Percentiles rank a stretch among this genome's conserved stretches.
Evolutionary conservation across 2,329 filamentous ascomycete genomes (phyloP).

Genomic region (Epichloe gansuensis): DNA sequence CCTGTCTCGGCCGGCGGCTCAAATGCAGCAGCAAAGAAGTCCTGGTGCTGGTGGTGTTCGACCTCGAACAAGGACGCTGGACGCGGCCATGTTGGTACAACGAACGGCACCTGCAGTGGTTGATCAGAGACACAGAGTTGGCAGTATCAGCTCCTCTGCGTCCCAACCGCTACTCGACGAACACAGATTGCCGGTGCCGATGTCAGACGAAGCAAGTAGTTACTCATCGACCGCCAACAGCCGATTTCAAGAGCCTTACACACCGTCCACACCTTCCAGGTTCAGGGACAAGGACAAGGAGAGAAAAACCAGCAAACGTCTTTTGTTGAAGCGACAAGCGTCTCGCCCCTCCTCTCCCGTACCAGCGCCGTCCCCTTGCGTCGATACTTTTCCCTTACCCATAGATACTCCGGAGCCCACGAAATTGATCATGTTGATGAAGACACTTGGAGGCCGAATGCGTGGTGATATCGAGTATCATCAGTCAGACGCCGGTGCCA

Average conservation of each 20-base stretch:
- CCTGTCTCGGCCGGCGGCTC: slow-evolving; percentile 1
- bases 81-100: slow-evolving; percentile 38
- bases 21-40: slow-evolving; percentile 18
- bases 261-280: slow-evolving; percentile 9
- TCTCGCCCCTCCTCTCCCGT: slow-evolving; percentile 47
- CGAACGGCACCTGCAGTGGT: slow-evolving; percentile 22
- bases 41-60: slow-evolving; percentile 26
- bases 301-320: slow-evolving; percentile 37
- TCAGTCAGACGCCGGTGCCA: slow-evolving; percentile 41
- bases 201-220: slow-evolving; percentile 26
- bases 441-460: slow-evolving; percentile 65
- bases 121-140: slow-evolving; percentile 50
- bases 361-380: slow-evolving; percentile 38
- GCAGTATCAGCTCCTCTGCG: slow-evolving; percentile 54
- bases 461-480: slow-evolving; percentile 65
- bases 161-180: slow-evolving; percentile 42
- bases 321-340: slow-evolving; percentile 41
- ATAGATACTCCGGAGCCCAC: slow-evolving; percentile 55
- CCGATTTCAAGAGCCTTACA: slow-evolving; percentile 22
- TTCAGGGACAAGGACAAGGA: slow-evolving; percentile 15
- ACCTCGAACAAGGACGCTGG: slow-evolving; percentile 46
- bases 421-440: slow-evolving; percentile 64
- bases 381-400: slow-evolving; percentile 47
- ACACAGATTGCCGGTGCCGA: slow-evolving; percentile 26
- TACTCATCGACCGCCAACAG: slow-evolving; percentile 27